Base-by-base conservation (phyloP, 805 yeast species). In the Cyberlindnera euphorbiiphila region DNA sequence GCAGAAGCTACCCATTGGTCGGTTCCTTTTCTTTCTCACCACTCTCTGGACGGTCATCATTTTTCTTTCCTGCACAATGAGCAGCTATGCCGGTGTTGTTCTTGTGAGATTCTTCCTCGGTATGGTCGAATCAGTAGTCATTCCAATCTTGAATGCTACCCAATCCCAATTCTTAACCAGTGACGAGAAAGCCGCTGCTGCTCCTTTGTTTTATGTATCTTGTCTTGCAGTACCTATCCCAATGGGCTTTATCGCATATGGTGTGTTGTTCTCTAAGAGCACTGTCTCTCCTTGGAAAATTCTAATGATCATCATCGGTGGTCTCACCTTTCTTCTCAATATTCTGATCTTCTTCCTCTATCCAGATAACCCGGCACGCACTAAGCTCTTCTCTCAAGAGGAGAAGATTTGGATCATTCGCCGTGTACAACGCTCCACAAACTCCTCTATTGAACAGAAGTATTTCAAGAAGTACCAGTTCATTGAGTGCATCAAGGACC, bases 351-450 rank as follows among this genome's bases (percentile, higher is more conserved):
- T 54, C 34, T 66, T 64, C 47, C 36, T 60, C 17, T 73, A 68
- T 43, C 80, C 80, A 12, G 61, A 66, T 36, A 70, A 71, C 47
- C 80, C 79, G 6, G 56, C 74, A 4, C 61, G 59, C 25, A 69
- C 72, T 12, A 56, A 46, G 27, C 67, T 64, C 44, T 60, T 74
- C 20, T 50, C 65, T 3, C 47, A 47, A 4, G 58, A 62, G 25
- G 78, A 74, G 48, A 67, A 63, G 37, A 64, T 69, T 7, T 59
- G 60, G 55, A 46, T 68, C 39, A 65, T 68, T 44, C 49, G 67
- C 55, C 52, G 64, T 54, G 61, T 58, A 42, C 69, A 63, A 39
- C 46, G 37, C 23, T 55, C 51, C 14, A 68, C 61, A 9, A 60
- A 49, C 35, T 60, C 66, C 1, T 56, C 71, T 1, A 64, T 67